Base-by-base conservation (phyloP, 75 land plant species). In the Selaginella moellendorffii region DNA sequence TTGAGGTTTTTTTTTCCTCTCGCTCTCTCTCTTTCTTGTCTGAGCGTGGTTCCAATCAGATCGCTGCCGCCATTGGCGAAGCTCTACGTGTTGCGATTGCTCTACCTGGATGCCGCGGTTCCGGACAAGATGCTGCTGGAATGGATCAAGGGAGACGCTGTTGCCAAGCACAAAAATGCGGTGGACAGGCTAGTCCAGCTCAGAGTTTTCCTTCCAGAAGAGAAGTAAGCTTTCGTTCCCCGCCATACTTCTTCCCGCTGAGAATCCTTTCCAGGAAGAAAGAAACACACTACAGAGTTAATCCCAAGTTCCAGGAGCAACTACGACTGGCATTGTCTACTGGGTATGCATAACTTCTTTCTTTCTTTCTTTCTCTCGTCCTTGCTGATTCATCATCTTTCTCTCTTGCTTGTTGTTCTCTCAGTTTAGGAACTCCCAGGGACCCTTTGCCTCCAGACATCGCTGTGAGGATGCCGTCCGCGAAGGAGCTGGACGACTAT, bases 41-140 rank as follows among this genome's bases (percentile, higher is more conserved):
- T 36, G 14, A 5, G 14, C 46, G 14, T 14, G 14, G 14, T 36
- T 5, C 46, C n/a, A n/a, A n/a, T n/a, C 69, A 92, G 97, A 76
- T 93, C 96, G 19, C 65, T 93, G 65, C 90, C 98, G 10, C 98
- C 98, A 19, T 66, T 93, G 68, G 82, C 98, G 18, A 93, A 93
- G 82, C 83, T 77, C 69, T 93, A 88, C 65, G 77, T 78, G 23
- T 56, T 93, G 68, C 81, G 85, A 69, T 72, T 88, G 67, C 54
- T 93, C 27, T 88, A 78, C 62, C 76, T 93, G 51, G 98, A 93
- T 46, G 58, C 27, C 24, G 72, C 82, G 1, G 76, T 88, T 17
- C 26, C 76, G 24, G 77, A 80, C 58, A 93, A 85, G 62, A 71
- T 73, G 17, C 52, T 93, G 79, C 81, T 85, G 65, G 96, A 82